Evolutionary conservation across 441 rosid species (phyloP).

Genomic region (Bocquillonia castaneifolia): DNA sequence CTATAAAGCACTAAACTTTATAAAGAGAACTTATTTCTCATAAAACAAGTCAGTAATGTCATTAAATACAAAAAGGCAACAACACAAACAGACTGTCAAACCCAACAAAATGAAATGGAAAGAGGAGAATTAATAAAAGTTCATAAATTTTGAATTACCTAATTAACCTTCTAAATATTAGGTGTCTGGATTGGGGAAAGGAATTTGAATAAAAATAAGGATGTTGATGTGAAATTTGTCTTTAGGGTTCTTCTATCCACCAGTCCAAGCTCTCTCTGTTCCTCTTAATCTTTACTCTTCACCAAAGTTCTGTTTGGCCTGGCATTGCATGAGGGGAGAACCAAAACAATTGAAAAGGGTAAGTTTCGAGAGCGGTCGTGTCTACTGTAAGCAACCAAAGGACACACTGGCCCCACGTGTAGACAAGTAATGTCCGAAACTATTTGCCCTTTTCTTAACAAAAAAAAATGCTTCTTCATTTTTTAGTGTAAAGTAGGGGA

Average conservation of each 20-base stretch:
- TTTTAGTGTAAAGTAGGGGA: no score
- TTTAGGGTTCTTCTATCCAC: constrained; percentile 8
- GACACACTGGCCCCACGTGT: no score
- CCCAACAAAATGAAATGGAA: not conserved
- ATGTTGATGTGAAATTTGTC: constrained; percentile 9
- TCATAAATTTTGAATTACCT: not conserved
- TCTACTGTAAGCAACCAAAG: not conserved
- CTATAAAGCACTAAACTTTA: not conserved
- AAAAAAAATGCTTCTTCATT: no score
- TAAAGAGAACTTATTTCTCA: not conserved
- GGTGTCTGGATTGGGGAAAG: not conserved
- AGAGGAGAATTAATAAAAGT: not conserved
- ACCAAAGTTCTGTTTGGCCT: no score
- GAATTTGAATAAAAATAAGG: not conserved
- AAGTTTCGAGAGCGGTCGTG: no score
- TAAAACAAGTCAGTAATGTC: not conserved
- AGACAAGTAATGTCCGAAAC: no score
- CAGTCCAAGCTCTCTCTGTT: constrained; percentile 3
- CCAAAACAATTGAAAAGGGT: not conserved
- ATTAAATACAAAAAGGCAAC: not conserved
- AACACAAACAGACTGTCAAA: not conserved
- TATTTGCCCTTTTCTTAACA: no score
- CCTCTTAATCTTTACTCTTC: no score
- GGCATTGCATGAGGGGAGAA: not conserved
- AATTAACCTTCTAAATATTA: not conserved